Evolutionary conservation across 2,329 filamentous ascomycete genomes (phyloP).

Genomic region (Cercospora sesami): DNA sequence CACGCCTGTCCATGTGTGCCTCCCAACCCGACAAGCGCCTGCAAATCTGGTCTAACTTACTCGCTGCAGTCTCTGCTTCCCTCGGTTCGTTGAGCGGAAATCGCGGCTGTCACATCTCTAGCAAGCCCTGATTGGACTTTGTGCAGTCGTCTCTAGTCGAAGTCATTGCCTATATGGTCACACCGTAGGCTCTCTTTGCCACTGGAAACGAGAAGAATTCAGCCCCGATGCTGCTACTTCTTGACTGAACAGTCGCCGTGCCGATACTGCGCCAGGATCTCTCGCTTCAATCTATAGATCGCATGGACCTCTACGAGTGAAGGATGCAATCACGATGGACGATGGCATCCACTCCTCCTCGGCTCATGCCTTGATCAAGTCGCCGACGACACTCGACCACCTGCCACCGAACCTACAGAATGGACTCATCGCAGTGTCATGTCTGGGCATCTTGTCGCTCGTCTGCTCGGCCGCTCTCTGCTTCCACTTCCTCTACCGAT

Average conservation of each 20-base stretch:
- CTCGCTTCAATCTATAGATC: not conserved
- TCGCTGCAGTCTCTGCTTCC: not conserved
- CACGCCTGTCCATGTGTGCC: not conserved
- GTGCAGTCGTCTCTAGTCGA: not conserved
- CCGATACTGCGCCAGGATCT: not conserved
- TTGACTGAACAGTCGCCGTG: not conserved
- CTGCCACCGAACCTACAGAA: not conserved
- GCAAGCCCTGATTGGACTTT: not conserved
- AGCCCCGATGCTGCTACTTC: not conserved
- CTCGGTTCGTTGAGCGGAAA: not conserved
- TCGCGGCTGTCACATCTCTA: not conserved
- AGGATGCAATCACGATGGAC: not conserved
- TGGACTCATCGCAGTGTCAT: slow-evolving; percentile 45
- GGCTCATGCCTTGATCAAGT: not conserved
- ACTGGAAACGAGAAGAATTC: not conserved
- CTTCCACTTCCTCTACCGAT: slow-evolving; percentile 49
- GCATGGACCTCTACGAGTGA: not conserved
- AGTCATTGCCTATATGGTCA: not conserved
- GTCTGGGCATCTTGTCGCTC: slow-evolving; percentile 51
- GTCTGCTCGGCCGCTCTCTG: slow-evolving; percentile 47
- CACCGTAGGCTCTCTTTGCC: not conserved
- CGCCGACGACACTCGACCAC: not conserved
- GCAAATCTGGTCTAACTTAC: not conserved
- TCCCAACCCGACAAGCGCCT: not conserved
- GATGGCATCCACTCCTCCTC: not conserved